Conservation (phyloP, 345 rosid species). For the Rhodamnia argentea region DNA sequence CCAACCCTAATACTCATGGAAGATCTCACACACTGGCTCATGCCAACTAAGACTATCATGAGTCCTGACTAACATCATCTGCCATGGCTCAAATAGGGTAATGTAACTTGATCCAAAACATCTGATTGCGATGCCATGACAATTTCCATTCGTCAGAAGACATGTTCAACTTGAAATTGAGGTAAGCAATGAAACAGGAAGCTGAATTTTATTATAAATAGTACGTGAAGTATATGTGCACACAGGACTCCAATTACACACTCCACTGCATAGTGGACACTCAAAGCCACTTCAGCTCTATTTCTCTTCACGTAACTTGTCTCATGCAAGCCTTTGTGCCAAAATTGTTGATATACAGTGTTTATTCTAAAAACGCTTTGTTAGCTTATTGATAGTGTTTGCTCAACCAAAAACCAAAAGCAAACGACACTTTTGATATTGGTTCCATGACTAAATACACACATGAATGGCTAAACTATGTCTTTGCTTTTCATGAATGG, state of each 20-base stretch:
- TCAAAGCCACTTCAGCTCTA: neutral
- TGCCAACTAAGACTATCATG: neutral
- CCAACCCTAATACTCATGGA: neutral
- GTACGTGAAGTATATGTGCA: neutral
- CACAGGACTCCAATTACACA: neutral
- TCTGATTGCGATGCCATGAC: neutral
- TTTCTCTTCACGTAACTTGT: neutral
- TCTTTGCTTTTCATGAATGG: neutral
- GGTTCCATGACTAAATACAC: neutral
- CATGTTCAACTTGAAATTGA: neutral
- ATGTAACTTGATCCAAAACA: neutral
- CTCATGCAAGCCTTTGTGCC: neutral
- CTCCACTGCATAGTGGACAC: neutral
- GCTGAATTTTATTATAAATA: neutral
- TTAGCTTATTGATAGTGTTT: neutral
- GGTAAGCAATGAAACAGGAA: neutral
- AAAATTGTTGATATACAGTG: neutral
- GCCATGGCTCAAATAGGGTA: neutral
- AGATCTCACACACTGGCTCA: neutral
- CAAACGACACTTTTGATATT: neutral
- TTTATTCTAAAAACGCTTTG: neutral
- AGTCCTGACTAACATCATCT: neutral
- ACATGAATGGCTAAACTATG: too few relatives aligned
- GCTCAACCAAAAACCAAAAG: neutral
- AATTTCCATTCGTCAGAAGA: neutral